Evolutionary conservation across 192 early-diverging fungal species (phyloP), one percentile per base, ranked within the genome.

Genomic region (Haplosporangium gracile): DNA sequence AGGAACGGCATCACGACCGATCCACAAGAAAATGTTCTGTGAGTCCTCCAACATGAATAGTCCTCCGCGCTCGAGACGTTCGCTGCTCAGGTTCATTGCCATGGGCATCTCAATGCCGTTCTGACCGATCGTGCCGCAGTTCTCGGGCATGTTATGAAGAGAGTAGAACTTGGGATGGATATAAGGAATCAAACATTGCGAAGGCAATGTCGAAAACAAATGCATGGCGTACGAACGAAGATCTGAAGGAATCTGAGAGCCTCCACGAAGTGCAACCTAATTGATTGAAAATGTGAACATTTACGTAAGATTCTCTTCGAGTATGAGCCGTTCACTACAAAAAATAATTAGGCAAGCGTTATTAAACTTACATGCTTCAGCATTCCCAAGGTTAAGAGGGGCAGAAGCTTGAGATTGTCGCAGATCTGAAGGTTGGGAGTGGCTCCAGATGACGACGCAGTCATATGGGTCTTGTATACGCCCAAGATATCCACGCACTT

Each of bases 351-450:
- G 24, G 24, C 68, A 6, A 53, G 29, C 32, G 24, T 68, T 39
- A 77, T 43, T 29, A 26, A n/a, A 68, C 88, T 76, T 91, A 95
- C 95, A 83, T 97, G 95, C 87, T 98, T 98, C 51, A 98, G 82
- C 22, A 95, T 85, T 15, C 94, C 95, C 72, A 98, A 88, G 10
- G 93, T 92, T 40, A 98, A 82, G 20, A 97, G 77, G 22, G 98
- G 98, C 63, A 98, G 85, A n/a, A 98, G 84, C 81, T 95, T 94
- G 76, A 99, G 83, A 77, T 97, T 96, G 34, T 96, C 95, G 15
- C 95, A 94, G 29, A 94, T 88, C 82, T 96, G 90, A 40, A 99
- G 82, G 79, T 97, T 96, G 51, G 91, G 92, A 0, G 95, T 90
- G 9, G 96, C 93, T 10, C 96, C 95, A 1, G 92, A 90, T 10